A percentile compares a stretch with the other conserved stretches of the same genome.
Evolutionary conservation across 176 grass and related monocot species (phyloP).

Genomic region (Poa annua): DNA sequence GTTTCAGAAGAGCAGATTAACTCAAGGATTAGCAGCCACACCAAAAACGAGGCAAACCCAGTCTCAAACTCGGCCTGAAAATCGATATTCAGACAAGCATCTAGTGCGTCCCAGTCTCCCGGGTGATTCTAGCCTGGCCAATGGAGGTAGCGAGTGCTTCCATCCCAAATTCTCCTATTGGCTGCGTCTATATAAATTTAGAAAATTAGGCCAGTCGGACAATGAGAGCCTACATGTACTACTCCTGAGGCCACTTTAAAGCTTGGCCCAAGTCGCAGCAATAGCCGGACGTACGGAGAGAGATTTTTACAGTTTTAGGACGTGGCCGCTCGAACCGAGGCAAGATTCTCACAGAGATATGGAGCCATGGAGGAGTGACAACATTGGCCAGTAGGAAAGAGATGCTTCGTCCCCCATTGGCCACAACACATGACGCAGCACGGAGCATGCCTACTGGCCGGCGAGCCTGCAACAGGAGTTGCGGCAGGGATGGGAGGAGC

Average conservation of each 20-base stretch:
- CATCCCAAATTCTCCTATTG: conserved; percentile 29
- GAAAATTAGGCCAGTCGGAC: conserved; percentile 1
- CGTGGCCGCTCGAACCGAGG: neutral
- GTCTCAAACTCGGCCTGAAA: neutral
- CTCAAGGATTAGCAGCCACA: neutral
- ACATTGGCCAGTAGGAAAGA: neutral
- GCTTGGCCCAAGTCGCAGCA: neutral
- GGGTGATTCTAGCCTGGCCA: neutral
- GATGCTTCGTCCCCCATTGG: conserved; percentile 8
- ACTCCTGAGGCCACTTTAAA: conserved; percentile 36
- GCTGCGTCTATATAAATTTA: neutral
- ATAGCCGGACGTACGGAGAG: neutral
- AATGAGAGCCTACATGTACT: conserved; percentile 39
- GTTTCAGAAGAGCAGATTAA: neutral
- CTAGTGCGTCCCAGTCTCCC: neutral
- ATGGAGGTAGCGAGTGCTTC: neutral
- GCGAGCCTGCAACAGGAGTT: conserved; percentile 35
- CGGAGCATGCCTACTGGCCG: neutral
- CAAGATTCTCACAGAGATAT: conserved; percentile 35
- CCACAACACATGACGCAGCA: neutral
- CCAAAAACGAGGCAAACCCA: neutral
- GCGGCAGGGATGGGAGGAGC: neutral
- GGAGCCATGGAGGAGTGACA: neutral
- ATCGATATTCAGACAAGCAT: conserved; percentile 17
- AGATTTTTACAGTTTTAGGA: neutral